These are phyloP conservation scores for Podospora conica DNA, from an alignment of 495 filamentous ascomycete species.

Conservation along the genomic window DNA sequence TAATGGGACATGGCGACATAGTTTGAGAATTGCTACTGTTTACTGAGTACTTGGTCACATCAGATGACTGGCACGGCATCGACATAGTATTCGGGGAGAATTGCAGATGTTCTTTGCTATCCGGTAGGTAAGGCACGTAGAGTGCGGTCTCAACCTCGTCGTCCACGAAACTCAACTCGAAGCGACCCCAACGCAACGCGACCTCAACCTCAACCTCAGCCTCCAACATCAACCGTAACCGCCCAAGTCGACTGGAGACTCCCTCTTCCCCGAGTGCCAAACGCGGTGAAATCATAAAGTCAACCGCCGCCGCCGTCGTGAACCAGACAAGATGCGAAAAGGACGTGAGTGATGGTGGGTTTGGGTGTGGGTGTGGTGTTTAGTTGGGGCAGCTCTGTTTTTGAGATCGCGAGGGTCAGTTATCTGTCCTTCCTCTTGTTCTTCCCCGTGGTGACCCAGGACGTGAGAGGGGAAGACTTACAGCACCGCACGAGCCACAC, in stretches of 20 bases:
- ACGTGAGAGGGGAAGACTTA: slow-evolving; percentile 26
- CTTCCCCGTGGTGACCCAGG: not conserved
- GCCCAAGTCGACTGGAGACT: not conserved
- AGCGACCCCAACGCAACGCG: no score
- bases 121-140: no score
- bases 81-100: no score
- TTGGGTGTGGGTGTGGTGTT: not conserved
- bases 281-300: not conserved
- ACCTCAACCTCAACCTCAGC: not conserved
- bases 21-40: no score
- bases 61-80: no score
- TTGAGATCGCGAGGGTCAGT: not conserved
- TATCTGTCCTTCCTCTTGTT: no score
- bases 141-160: not conserved
- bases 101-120: not conserved
- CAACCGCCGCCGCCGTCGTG: not conserved
- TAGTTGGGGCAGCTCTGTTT: slow-evolving; percentile 24
- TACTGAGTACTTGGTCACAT: no score
- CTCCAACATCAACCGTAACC: not conserved
- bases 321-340: not conserved
- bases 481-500: slow-evolving; percentile 44
- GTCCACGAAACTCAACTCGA: not conserved
- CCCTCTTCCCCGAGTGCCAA: not conserved
- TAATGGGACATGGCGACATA: no score
- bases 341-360: not conserved